A percentile compares a stretch with the other conserved stretches of the same genome.
These are phyloP conservation scores for Gaultheria prostrata DNA, from an alignment of 148 eudicot genomes.

Conservation along the genomic window DNA sequence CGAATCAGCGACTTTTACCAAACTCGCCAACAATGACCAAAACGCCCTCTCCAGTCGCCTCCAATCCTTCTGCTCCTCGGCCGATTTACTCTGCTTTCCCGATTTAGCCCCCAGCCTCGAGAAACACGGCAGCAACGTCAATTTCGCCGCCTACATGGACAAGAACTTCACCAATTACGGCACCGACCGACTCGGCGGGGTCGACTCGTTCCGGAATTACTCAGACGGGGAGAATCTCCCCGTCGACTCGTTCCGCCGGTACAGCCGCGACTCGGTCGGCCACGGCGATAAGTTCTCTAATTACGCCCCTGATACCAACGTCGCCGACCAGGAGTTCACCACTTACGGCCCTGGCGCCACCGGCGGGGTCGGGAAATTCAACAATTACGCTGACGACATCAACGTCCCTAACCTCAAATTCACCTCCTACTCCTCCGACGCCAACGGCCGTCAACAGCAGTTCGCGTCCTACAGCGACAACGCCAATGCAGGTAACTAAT, in stretches of 20 bases:
- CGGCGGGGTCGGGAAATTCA: conserved; percentile 47
- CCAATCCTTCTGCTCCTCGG: conserved; percentile 36
- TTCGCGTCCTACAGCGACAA: conserved; percentile 33
- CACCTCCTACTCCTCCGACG: conserved; percentile 41
- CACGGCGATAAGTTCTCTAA: conserved; percentile 37
- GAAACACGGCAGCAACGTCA: conserved; percentile 20
- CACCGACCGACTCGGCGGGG: conserved; percentile 34
- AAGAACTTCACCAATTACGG: conserved; percentile 55
- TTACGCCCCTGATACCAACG: conserved; percentile 38
- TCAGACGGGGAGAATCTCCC: conserved; percentile 31
- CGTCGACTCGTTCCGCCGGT: conserved; percentile 39
- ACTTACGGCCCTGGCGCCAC: conserved; percentile 46
- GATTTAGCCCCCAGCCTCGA: conserved; percentile 26
- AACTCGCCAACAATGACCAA: conserved; percentile 30
- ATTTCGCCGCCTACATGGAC: conserved; percentile 29
- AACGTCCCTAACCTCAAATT: conserved; percentile 42
- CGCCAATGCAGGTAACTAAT: conserved; percentile 41
- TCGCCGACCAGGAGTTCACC: conserved; percentile 35
- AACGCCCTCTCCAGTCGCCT: conserved; percentile 37
- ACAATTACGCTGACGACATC: conserved; percentile 25
- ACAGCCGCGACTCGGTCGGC: conserved; percentile 45
- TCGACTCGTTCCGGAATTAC: conserved; percentile 42
- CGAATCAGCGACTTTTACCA: conserved; percentile 35
- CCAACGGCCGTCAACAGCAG: conserved; percentile 31
- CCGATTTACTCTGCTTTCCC: conserved; percentile 42